Evolutionary conservation across 2,329 filamentous ascomycete genomes (phyloP).

Genomic region (Beauveria rudraprayagi): DNA sequence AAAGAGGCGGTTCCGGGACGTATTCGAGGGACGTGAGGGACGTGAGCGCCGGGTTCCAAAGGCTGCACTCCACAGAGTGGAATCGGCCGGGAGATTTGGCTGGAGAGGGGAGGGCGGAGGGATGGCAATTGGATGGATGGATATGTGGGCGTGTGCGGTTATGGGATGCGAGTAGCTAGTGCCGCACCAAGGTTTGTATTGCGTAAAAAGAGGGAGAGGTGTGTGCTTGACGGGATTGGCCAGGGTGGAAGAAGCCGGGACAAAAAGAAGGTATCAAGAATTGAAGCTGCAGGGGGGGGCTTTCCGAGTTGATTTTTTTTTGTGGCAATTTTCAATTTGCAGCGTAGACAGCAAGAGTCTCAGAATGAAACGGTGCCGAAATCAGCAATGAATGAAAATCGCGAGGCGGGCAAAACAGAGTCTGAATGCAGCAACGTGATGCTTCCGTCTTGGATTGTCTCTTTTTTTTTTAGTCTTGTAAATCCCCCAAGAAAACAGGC

Average conservation of each 20-base stretch:
- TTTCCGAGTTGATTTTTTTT: neutral
- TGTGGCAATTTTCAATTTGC: neutral
- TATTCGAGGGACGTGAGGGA: conserved; percentile 4
- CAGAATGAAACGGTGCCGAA: neutral
- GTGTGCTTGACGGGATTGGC: neutral
- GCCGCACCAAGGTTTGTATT: conserved; percentile 10
- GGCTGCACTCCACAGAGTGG: conserved; percentile 10
- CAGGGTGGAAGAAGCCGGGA: conserved; percentile 7
- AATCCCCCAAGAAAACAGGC: neutral
- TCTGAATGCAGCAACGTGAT: conserved; percentile 9
- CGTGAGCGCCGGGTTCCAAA: neutral
- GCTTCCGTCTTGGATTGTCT: neutral
- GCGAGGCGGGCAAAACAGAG: neutral
- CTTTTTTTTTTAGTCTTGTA: neutral
- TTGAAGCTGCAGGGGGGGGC: no score
- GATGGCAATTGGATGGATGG: neutral
- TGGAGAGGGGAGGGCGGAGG: neutral
- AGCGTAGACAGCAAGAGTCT: neutral
- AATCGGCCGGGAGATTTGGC: conserved; percentile 12
- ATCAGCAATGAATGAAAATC: conserved; percentile 9
- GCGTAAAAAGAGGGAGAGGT: conserved; percentile 6
- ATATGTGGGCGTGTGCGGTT: neutral
- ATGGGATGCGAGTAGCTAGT: conserved; percentile 2
- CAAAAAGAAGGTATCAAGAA: neutral
- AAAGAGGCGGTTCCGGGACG: conserved; percentile 8